These are phyloP conservation scores for Vinca minor DNA, from an alignment of 257 asterid genomes.

Conservation along the genomic window DNA sequence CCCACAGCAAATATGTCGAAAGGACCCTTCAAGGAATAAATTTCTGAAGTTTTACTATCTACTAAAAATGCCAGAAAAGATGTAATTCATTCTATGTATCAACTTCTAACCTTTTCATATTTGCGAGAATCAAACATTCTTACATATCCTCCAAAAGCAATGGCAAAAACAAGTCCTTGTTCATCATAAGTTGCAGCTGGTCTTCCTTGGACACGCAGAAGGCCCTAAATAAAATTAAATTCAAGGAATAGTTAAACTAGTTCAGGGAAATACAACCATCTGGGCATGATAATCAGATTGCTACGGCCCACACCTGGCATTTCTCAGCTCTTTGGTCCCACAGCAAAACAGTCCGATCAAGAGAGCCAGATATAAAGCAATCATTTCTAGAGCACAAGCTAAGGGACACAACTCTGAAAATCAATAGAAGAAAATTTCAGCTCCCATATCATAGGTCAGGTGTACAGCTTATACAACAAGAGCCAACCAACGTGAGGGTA, in stretches of 20 bases:
- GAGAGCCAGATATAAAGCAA: constrained; percentile 87
- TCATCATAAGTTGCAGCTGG: constrained; percentile 91
- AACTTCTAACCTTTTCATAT: constrained; percentile 64
- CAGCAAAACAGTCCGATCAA: constrained; percentile 82
- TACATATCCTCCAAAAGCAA: constrained; percentile 83
- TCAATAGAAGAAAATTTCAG: constrained; percentile 15
- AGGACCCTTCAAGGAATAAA: constrained; percentile 62
- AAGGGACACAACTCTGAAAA: constrained; percentile 80
- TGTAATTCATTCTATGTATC: constrained; percentile 15
- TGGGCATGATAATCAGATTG: constrained; percentile 10
- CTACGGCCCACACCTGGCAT: constrained; percentile 60
- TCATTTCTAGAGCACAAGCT: constrained; percentile 78
- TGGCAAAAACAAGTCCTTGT: constrained; percentile 82
- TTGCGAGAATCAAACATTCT: constrained; percentile 93
- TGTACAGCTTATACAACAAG: neutral
- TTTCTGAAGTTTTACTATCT: neutral
- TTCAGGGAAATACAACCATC: constrained; percentile 14
- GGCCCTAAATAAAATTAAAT: constrained; percentile 60
- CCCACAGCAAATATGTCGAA: constrained; percentile 80
- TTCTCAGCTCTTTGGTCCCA: constrained; percentile 99
- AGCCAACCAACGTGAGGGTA: neutral
- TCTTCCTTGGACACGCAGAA: constrained; percentile 90
- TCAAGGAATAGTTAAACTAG: constrained; percentile 13
- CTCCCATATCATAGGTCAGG: neutral
- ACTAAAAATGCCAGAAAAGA: neutral